These are phyloP conservation scores for Brassica rapa DNA, from an alignment of 345 rosid genomes.

Conservation along the genomic window DNA sequence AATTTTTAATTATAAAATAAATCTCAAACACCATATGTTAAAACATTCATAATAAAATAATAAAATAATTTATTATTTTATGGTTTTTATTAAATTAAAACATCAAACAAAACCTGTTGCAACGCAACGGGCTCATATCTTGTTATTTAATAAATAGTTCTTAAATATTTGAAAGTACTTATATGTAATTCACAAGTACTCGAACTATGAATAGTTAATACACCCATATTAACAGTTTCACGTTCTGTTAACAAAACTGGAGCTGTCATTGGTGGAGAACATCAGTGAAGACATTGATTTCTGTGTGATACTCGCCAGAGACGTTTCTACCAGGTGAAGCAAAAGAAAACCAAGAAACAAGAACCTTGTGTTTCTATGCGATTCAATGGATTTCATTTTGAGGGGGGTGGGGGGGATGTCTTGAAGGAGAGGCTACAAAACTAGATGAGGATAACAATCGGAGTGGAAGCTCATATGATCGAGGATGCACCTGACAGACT, in stretches of 20 bases:
- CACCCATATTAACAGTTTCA: no score
- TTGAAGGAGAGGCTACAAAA: conserved; percentile 60
- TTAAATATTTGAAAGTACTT: no score
- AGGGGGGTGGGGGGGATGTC: not conserved
- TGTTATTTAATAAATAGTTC: no score
- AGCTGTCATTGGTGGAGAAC: conserved; percentile 55
- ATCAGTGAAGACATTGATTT: conserved; percentile 66
- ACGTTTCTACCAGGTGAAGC: conserved; percentile 62
- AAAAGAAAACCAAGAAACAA: not conserved
- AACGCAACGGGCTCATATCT: no score
- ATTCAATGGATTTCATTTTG: not conserved
- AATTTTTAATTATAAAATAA: no score
- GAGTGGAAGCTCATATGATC: conserved; percentile 54
- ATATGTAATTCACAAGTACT: no score
- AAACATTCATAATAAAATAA: no score
- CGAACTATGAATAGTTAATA: no score
- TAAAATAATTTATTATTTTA: no score
- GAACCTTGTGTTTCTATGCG: not conserved
- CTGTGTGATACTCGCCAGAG: conserved; percentile 34
- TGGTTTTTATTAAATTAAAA: no score
- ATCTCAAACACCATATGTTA: no score
- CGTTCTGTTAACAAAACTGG: conserved; percentile 43
- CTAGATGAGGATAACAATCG: conserved; percentile 67
- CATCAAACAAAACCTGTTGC: no score
- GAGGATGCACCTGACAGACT: conserved; percentile 69